Conservation (phyloP, 345 rosid species). For the Boechera divaricarpa region DNA sequence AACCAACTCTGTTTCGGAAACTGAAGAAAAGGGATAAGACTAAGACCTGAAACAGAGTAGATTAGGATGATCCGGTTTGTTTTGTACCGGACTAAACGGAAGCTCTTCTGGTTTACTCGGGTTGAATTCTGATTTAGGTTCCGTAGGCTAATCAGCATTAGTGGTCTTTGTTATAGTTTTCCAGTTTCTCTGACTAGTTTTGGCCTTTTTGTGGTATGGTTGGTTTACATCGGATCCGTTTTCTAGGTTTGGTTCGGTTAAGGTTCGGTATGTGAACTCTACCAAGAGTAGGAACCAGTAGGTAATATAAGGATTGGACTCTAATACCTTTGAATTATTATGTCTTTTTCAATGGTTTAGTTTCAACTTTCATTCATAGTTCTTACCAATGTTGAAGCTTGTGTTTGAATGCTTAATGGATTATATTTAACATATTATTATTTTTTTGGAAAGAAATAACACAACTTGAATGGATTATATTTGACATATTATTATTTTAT, state of each 20-base stretch:
- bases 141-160: not conserved
- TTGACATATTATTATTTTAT: not conserved
- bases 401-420: conserved; percentile 3
- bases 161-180: not conserved
- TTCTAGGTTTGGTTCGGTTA: conserved; percentile 8
- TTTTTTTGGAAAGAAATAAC: not conserved
- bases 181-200: not conserved
- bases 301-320: conserved; percentile 2
- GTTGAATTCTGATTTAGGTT: not conserved
- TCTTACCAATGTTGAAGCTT: not conserved
- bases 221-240: not conserved
- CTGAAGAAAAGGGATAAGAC: conserved; percentile 10
- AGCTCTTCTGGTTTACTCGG: conserved; percentile 13
- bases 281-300: conserved; percentile 15
- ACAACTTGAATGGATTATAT: conserved; percentile 2
- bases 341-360: not conserved
- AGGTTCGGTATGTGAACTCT: conserved; percentile 20
- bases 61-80: conserved; percentile 12
- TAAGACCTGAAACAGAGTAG: conserved; percentile 30
- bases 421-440: not conserved
- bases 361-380: not conserved
- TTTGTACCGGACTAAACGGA: conserved; percentile 2
- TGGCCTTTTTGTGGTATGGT: not conserved
- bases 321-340: not conserved
- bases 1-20: conserved; percentile 32